Base-by-base conservation (phyloP, 2,329 filamentous ascomycete species). In the Mollisiaceae sp. region DNA sequence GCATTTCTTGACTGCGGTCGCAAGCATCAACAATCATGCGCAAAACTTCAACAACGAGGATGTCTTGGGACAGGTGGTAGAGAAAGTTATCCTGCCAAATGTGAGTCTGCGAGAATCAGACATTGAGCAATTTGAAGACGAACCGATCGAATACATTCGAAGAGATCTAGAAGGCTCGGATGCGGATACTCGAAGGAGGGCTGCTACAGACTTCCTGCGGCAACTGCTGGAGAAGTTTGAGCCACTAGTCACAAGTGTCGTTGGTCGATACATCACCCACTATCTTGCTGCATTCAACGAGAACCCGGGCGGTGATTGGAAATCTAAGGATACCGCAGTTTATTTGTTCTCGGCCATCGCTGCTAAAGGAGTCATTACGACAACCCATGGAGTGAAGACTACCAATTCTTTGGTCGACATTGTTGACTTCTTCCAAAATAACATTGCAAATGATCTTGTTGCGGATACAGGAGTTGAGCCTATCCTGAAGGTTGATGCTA, bases 101-200 rank as follows among this genome's bases (percentile, higher is more conserved):
- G 88, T 99, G 65, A 91, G 91, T 18, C 82, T 99, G 66, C 89
- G 96, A 70, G 95, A 97, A 74, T 95, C 94, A 0, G 96, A 99
- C 71, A 86, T 97, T 62, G 95, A 99, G 77, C 85, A 97, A 71
- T 98, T 99, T 73, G 95, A 99, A 77, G 96, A 99, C 76, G 96
- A 99, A 81, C 95, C 95, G 0, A 99, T 99, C 70, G 95, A 99
- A 78, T 99, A 97, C 76, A 99, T 99, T 75, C 87, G 95, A 69
- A 87, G 93, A 74, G 95, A 99, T 78, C 83, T 99, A 57, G 95
- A 99, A 78, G 95, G 95, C 8, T 97, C 95, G 1, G 95, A 99
- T 78, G 96, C 91, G 62, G 95, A 98, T 77, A 99, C 95, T 1
- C 86, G 95, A 75, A 86, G 95, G 71, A 87, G 95, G 74, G 94